phyloP scores from a whole-genome alignment of 495 filamentous ascomycete genomes.

The Aspergillus campestris region DNA sequence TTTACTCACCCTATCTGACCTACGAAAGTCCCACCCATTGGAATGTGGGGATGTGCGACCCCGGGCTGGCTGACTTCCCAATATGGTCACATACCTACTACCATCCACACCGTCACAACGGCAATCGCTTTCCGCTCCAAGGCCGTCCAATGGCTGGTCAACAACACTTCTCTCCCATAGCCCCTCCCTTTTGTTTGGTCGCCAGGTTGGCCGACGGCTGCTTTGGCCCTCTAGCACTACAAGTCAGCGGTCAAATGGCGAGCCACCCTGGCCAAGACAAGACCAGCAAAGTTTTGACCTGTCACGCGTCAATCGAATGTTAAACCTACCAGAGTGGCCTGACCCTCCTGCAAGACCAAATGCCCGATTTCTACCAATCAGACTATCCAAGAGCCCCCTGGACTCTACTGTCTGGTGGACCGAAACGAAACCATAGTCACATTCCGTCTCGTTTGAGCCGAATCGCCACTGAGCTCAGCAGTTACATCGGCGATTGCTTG shows the following conservation, averaged over 20 bases:
- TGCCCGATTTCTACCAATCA: constrained; percentile 8
- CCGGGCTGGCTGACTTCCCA: too few relatives aligned
- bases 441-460: not conserved
- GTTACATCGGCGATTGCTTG: constrained; percentile 1
- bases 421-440: not conserved
- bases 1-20: not conserved
- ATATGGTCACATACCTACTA: not conserved
- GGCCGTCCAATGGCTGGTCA: too few relatives aligned
- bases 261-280: not conserved
- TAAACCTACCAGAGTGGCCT: constrained; percentile 1
- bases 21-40: not conserved
- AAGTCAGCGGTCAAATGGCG: too few relatives aligned
- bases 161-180: too few relatives aligned
- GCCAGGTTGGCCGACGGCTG: too few relatives aligned
- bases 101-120: not conserved
- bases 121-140: not conserved
- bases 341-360: constrained; percentile 6
- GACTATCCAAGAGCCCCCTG: constrained; percentile 2
- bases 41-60: not conserved
- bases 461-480: constrained; percentile 4
- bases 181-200: too few relatives aligned
- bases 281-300: constrained; percentile 18
- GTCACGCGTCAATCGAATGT: constrained; percentile 28
- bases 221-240: too few relatives aligned
- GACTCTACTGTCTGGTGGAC: not conserved